Conservation (phyloP, 2,329 filamentous ascomycete species). For the Apiospora rasikravindrae region DNA sequence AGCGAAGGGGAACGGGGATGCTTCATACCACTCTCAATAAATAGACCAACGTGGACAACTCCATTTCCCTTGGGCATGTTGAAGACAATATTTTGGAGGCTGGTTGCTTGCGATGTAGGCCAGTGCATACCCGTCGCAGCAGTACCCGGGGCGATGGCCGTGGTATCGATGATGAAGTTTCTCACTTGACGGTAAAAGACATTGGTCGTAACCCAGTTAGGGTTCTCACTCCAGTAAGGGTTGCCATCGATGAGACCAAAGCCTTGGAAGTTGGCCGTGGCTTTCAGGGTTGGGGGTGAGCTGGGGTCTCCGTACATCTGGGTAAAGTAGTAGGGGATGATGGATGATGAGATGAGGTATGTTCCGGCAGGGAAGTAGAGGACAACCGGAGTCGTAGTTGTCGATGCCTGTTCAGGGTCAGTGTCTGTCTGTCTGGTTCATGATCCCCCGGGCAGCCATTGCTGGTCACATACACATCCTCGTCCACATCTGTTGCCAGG, state of each 20-base stretch:
- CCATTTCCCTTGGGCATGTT: slow-evolving; percentile 45
- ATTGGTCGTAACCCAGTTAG: slow-evolving; percentile 55
- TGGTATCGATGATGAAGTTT: slow-evolving; percentile 67
- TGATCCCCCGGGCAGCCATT: neutral
- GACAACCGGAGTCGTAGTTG: slow-evolving; percentile 47
- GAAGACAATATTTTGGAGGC: slow-evolving; percentile 57
- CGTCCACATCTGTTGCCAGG: slow-evolving; percentile 47
- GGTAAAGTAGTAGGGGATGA: slow-evolving; percentile 68
- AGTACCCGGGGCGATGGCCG: slow-evolving; percentile 35
- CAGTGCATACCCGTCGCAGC: slow-evolving; percentile 59
- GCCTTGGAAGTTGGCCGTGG: slow-evolving; percentile 56
- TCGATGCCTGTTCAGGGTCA: slow-evolving; percentile 39
- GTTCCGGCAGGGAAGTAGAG: slow-evolving; percentile 54
- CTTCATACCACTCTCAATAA: slow-evolving; percentile 39
- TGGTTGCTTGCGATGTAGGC: slow-evolving; percentile 66
- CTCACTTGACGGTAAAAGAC: slow-evolving; percentile 70
- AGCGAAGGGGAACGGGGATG: slow-evolving; percentile 5
- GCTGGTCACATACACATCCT: slow-evolving; percentile 44
- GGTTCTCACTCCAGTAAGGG: slow-evolving; percentile 48
- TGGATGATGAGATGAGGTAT: slow-evolving; percentile 61
- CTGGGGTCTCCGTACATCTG: slow-evolving; percentile 66
- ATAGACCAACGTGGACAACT: slow-evolving; percentile 39
- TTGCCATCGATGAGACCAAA: slow-evolving; percentile 64
- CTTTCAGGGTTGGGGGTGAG: slow-evolving; percentile 59
- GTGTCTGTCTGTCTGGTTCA: neutral